phyloP scores from a whole-genome alignment of 2,329 filamentous ascomycete genomes.

The Stagonosporopsis cucurbitacearum region DNA sequence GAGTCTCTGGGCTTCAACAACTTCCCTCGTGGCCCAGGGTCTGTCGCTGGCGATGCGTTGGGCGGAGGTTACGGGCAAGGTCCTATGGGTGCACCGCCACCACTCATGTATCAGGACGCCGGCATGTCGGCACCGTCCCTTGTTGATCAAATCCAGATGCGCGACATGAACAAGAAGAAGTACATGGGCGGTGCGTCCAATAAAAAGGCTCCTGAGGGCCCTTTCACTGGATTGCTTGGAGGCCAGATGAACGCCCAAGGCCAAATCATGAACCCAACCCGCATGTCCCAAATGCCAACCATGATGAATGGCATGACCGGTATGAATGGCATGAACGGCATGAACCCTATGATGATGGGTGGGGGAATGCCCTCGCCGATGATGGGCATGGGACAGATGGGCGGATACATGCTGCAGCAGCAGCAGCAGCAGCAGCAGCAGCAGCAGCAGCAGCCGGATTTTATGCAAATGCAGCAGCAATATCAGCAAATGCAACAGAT shows the following conservation, averaged over 20 bases:
- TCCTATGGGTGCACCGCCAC: constrained; percentile 23
- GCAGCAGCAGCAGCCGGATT: neutral
- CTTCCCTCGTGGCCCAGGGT: constrained; percentile 41
- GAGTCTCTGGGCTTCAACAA: constrained; percentile 49
- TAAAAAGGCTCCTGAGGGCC: constrained; percentile 39
- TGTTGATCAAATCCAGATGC: constrained; percentile 48
- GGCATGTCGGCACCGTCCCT: constrained; percentile 41
- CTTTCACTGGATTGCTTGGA: constrained; percentile 46
- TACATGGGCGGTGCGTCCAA: constrained; percentile 45
- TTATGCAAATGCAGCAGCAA: constrained; percentile 70
- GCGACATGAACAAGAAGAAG: constrained; percentile 46
- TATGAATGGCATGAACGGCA: constrained; percentile 26
- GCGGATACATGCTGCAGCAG: constrained; percentile 55
- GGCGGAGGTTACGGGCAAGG: constrained; percentile 22
- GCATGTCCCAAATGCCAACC: constrained; percentile 28
- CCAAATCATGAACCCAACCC: constrained; percentile 29
- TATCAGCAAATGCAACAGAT: constrained; percentile 63
- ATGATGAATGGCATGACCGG: constrained; percentile 37
- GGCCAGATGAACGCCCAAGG: constrained; percentile 42
- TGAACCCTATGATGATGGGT: constrained; percentile 37
- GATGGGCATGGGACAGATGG: constrained; percentile 43
- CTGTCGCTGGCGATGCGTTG: constrained; percentile 43
- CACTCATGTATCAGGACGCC: constrained; percentile 41
- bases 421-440: constrained; percentile 32
- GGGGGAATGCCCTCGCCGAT: constrained; percentile 33